phyloP scores from a whole-genome alignment of 805 yeast genomes.

The Saturnispora halmiae region DNA sequence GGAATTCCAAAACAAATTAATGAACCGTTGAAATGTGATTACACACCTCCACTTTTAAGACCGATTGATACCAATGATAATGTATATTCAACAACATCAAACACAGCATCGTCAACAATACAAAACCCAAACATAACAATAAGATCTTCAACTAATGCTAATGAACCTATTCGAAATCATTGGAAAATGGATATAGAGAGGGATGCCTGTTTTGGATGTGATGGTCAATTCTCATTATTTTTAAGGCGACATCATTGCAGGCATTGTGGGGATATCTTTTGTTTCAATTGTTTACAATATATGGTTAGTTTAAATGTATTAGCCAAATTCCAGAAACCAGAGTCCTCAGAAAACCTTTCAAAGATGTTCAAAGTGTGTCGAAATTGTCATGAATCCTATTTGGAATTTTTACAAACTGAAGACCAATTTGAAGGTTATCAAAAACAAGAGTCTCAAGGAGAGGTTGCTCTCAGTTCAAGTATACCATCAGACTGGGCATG shows the following conservation, averaged over 20 bases:
- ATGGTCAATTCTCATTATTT: slow-evolving; percentile 21
- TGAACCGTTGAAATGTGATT: slow-evolving; percentile 34
- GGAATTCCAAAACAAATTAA: slow-evolving; percentile 32
- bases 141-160: slow-evolving; percentile 4
- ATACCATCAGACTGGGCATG: slow-evolving; percentile 9
- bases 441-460: background rate
- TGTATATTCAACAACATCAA: slow-evolving; percentile 1
- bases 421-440: slow-evolving; percentile 20
- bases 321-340: slow-evolving; percentile 29
- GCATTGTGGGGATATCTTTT: slow-evolving; percentile 41
- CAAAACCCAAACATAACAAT: background rate
- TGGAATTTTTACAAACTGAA: slow-evolving; percentile 20
- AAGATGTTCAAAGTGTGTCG: slow-evolving; percentile 26
- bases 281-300: slow-evolving; percentile 28
- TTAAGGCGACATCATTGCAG: slow-evolving; percentile 41
- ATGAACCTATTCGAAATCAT: slow-evolving; percentile 43
- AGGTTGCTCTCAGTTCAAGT: background rate
- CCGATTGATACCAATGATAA: slow-evolving; percentile 22
- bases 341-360: background rate
- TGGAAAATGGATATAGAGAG: slow-evolving; percentile 40
- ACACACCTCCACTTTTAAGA: slow-evolving; percentile 45
- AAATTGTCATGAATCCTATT: slow-evolving; percentile 21
- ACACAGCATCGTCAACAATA: slow-evolving; percentile 4
- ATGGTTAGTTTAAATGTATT: slow-evolving; percentile 27
- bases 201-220: slow-evolving; percentile 31